Evolutionary conservation across 2,329 filamentous ascomycete species (phyloP).

Genomic region (Penicillium sp.): DNA sequence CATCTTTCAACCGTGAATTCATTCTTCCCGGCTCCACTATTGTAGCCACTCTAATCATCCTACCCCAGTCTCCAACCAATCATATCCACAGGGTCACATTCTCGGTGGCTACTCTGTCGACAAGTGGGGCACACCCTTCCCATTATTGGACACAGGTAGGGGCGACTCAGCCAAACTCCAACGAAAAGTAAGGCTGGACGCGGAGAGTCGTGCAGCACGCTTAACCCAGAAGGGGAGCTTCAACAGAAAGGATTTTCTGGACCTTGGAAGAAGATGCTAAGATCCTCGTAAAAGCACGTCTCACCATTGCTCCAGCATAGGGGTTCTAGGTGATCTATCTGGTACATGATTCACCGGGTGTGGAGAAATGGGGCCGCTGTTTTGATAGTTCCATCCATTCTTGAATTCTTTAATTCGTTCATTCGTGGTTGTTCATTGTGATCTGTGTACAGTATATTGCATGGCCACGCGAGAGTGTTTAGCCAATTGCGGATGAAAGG

Average conservation of each 20-base stretch:
- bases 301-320: neutral
- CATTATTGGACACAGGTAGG: constrained; percentile 14
- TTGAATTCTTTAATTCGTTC: neutral
- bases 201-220: constrained; percentile 13
- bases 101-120: constrained; percentile 9
- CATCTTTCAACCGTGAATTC: constrained; percentile 10
- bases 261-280: neutral
- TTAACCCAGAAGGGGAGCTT: constrained; percentile 39
- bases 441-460: neutral
- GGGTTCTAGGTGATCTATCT: neutral
- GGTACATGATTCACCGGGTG: constrained; percentile 1
- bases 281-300: neutral
- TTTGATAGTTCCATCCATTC: neutral
- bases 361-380: neutral
- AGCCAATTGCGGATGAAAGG: neutral
- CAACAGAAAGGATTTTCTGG: constrained; percentile 27
- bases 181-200: constrained; percentile 11
- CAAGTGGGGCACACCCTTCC: constrained; percentile 6
- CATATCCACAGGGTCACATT: neutral
- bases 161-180: constrained; percentile 16
- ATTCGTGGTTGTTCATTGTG: neutral
- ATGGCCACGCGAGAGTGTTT: neutral
- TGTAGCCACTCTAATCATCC: constrained; percentile 14
- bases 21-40: constrained; percentile 4
- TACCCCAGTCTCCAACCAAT: constrained; percentile 19